Percentiles rank a stretch among this genome's conserved stretches.
Conservation (phyloP, 257 asterid genomes). For the Verbascum thapsus region DNA sequence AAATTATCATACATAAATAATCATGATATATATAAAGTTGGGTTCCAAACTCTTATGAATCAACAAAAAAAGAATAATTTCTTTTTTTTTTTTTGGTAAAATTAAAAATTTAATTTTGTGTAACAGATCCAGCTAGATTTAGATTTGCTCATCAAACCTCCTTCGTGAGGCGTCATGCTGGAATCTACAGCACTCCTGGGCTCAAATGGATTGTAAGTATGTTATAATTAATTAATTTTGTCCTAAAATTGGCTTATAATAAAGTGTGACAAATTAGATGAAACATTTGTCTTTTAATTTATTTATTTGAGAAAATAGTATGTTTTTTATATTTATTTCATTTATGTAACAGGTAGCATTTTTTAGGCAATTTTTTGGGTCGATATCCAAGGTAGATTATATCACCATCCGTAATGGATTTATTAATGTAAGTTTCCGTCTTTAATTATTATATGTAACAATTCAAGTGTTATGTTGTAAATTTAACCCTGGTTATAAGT, state of each 20-base stretch:
- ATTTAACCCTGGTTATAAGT: too few relatives aligned
- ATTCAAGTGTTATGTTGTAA: too few relatives aligned
- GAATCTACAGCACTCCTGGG: slow-evolving; percentile 47
- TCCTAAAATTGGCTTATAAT: neutral
- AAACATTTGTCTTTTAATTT: too few relatives aligned
- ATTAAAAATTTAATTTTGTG: neutral
- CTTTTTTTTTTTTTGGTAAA: neutral
- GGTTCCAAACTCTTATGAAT: too few relatives aligned
- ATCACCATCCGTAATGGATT: slow-evolving; percentile 71
- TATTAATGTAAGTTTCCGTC: slow-evolving; percentile 51
- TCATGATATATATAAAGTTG: too few relatives aligned
- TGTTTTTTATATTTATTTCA: too few relatives aligned
- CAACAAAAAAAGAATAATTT: neutral
- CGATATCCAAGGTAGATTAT: slow-evolving; percentile 71
- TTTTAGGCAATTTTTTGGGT: slow-evolving; percentile 71
- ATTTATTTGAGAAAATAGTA: too few relatives aligned
- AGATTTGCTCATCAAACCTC: slow-evolving; percentile 69
- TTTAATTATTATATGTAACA: too few relatives aligned
- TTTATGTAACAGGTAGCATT: slow-evolving; percentile 62
- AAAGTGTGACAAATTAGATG: too few relatives aligned
- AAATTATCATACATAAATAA: too few relatives aligned
- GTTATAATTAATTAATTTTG: neutral
- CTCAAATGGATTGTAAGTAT: slow-evolving; percentile 68
- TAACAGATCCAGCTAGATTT: slow-evolving; percentile 59
- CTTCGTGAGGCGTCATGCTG: slow-evolving; percentile 61